phyloP scores from a whole-genome alignment of 371 early-diverging fungal species.

The Mucor plumbeus region DNA sequence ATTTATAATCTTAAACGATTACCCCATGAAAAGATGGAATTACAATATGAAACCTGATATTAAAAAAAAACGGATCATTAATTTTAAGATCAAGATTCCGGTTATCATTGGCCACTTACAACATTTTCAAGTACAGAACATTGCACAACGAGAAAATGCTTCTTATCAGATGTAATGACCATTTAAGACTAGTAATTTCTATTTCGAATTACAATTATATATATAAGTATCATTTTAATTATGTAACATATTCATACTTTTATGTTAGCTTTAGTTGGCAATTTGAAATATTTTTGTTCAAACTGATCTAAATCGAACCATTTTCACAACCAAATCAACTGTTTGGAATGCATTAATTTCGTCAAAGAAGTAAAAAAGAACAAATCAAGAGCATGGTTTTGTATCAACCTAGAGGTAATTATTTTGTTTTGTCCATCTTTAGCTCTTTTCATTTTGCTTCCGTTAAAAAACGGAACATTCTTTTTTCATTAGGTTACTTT shows the following conservation, averaged over 20 bases:
- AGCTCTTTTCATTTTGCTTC: neutral
- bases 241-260: neutral
- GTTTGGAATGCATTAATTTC: neutral
- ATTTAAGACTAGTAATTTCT: no score
- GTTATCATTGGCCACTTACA: no score
- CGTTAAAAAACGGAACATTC: conserved; percentile 10
- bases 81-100: no score
- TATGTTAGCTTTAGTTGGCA: no score
- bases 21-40: no score
- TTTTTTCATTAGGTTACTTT: conserved; percentile 3
- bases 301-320: neutral
- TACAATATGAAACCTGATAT: no score
- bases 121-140: no score
- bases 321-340: neutral
- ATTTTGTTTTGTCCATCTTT: neutral
- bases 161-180: no score
- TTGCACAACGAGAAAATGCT: no score
- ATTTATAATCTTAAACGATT: no score
- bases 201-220: neutral
- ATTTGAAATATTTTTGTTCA: neutral
- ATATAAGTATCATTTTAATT: neutral
- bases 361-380: neutral
- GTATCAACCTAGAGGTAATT: neutral
- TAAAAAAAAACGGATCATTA: no score
- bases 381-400: neutral